Conservation (phyloP, 106 monocot genomes). For the Narthecium ossifragum region DNA sequence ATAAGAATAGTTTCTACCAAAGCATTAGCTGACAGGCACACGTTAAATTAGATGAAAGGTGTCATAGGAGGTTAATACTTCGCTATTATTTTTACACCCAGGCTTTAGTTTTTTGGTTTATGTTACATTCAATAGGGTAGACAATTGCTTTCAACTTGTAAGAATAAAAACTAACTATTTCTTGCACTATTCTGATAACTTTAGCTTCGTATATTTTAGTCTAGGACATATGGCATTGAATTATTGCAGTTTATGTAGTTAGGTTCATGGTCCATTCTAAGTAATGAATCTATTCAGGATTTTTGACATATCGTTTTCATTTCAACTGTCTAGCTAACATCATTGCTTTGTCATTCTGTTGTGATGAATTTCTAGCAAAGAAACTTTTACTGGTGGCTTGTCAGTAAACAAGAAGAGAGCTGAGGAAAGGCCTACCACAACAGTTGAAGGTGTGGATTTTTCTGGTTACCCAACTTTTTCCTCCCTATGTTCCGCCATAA, state of each 20-base stretch:
- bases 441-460: constrained; percentile 46
- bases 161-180: neutral
- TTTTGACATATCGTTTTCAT: constrained; percentile 3
- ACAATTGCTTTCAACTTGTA: too few relatives aligned
- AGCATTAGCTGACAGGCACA: too few relatives aligned
- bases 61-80: too few relatives aligned
- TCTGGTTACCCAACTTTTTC: neutral
- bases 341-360: too few relatives aligned
- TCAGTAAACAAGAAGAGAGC: constrained; percentile 69
- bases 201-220: neutral
- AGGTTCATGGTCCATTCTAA: too few relatives aligned
- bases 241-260: neutral
- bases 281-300: neutral
- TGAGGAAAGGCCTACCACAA: constrained; percentile 47
- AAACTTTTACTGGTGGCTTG: constrained; percentile 65
- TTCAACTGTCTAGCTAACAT: too few relatives aligned
- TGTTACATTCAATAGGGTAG: too few relatives aligned
- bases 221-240: neutral
- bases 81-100: too few relatives aligned
- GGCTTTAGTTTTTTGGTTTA: too few relatives aligned
- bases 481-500: neutral
- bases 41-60: too few relatives aligned
- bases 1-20: too few relatives aligned
- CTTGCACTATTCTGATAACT: neutral
- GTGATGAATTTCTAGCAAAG: constrained; percentile 32